These are phyloP conservation scores for Ustilaginoidea virens DNA, from an alignment of 2,329 filamentous ascomycete genomes.

Conservation along the genomic window DNA sequence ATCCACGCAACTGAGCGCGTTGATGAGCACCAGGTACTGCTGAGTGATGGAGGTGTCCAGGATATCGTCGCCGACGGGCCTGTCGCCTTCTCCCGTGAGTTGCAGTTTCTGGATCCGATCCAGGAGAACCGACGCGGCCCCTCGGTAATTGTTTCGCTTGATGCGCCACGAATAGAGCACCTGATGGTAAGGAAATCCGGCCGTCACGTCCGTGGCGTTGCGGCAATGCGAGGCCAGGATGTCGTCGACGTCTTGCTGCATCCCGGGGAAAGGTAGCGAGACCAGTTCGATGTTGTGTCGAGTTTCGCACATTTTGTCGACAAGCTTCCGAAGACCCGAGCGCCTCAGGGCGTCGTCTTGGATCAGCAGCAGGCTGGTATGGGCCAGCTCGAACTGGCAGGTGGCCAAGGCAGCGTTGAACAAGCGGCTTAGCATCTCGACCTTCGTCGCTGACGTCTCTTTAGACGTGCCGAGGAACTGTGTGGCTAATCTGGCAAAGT, in stretches of 20 bases:
- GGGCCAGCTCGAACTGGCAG: constrained; percentile 68
- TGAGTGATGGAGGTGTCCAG: constrained; percentile 51
- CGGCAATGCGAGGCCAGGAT: constrained; percentile 59
- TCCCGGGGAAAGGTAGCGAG: constrained; percentile 60
- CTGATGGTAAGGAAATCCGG: constrained; percentile 69
- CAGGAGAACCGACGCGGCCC: constrained; percentile 48
- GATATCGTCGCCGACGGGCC: constrained; percentile 35
- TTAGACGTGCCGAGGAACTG: constrained; percentile 33
- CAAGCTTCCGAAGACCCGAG: constrained; percentile 54
- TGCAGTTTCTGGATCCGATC: constrained; percentile 49
- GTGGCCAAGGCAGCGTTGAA: constrained; percentile 72
- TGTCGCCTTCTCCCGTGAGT: constrained; percentile 42
- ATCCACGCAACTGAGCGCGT: constrained; percentile 75
- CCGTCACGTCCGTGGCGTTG: constrained; percentile 47
- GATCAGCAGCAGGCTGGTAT: constrained; percentile 61
- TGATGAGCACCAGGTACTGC: constrained; percentile 83
- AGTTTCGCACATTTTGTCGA: constrained; percentile 54
- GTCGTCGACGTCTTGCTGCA: constrained; percentile 65
- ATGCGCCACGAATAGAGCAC: constrained; percentile 87
- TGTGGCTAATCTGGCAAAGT: constrained; percentile 65
- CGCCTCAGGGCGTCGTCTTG: constrained; percentile 56
- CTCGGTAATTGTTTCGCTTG: constrained; percentile 71
- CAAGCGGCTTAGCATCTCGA: constrained; percentile 65
- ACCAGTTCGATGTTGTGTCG: constrained; percentile 53
- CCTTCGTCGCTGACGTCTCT: constrained; percentile 30